A percentile compares a stretch with the other conserved stretches of the same genome.
These are phyloP conservation scores for Suillus placidus DNA, from an alignment of 768 basidiomycete species.

Conservation along the genomic window DNA sequence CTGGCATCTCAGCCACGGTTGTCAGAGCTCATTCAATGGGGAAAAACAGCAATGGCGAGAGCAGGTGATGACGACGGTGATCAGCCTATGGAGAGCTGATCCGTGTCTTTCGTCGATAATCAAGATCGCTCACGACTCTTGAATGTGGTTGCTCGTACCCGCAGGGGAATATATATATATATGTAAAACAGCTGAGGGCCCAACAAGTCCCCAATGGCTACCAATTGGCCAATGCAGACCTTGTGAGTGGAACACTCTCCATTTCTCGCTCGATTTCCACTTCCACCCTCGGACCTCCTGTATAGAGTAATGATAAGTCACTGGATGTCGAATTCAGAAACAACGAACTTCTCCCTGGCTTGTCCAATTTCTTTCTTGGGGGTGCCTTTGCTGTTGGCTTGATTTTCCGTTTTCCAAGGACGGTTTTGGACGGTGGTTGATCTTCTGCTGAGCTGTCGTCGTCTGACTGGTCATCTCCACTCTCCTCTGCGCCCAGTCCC, in stretches of 20 bases:
- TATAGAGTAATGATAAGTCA: constrained; percentile 18
- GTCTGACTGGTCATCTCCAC: constrained; percentile 45
- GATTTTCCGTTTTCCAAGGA: constrained; percentile 73
- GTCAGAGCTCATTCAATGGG: constrained; percentile 36
- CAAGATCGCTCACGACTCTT: neutral
- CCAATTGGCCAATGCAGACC: constrained; percentile 56
- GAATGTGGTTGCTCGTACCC: neutral
- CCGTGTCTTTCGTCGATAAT: neutral
- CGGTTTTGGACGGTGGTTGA: constrained; percentile 40
- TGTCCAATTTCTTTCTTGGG: constrained; percentile 57
- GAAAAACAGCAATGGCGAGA: constrained; percentile 16
- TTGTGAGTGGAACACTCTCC: constrained; percentile 62
- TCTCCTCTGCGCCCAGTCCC: constrained; percentile 41
- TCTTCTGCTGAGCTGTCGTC: constrained; percentile 43
- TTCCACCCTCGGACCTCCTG: constrained; percentile 82
- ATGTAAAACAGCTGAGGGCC: neutral
- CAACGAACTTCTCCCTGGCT: constrained; percentile 61
- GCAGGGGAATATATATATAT: neutral
- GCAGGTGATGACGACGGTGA: constrained; percentile 11
- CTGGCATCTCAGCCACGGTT: constrained; percentile 38
- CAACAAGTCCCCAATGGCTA: constrained; percentile 28
- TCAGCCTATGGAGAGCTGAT: constrained; percentile 2
- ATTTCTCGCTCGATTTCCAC: constrained; percentile 97
- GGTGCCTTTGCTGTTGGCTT: constrained; percentile 43
- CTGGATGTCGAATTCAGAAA: constrained; percentile 6